Evolutionary conservation across 2,329 filamentous ascomycete species (phyloP).

Genomic region (Dactylellina sp.): DNA sequence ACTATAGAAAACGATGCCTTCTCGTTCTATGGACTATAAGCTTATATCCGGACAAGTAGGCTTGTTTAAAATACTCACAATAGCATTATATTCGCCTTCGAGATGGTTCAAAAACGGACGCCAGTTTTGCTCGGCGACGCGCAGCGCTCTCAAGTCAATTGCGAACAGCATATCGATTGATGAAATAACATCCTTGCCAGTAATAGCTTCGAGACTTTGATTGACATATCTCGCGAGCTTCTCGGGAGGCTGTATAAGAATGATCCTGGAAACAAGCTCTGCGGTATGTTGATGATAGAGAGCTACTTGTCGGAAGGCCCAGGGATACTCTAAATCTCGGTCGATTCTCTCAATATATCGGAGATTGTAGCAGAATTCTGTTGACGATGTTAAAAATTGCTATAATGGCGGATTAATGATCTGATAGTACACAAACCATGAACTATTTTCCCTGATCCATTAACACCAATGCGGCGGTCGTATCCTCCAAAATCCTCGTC

Average conservation of each 20-base stretch:
- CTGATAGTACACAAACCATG: neutral
- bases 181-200: neutral
- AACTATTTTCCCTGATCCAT: neutral
- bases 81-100: neutral
- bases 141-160: neutral
- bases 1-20: neutral
- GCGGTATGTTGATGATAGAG: neutral
- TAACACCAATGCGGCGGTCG: neutral
- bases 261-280: neutral
- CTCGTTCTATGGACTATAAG: neutral
- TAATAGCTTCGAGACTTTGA: neutral
- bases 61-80: neutral
- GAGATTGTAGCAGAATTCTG: slow-evolving; percentile 4
- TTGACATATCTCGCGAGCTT: neutral
- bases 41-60: no score
- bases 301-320: neutral
- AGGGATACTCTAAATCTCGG: neutral
- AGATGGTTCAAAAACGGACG: neutral
- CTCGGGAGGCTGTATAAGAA: neutral
- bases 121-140: neutral
- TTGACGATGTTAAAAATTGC: neutral
- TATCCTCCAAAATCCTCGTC: neutral
- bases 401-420: neutral
- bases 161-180: neutral
- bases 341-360: neutral